These are phyloP conservation scores for Penicillium freii DNA, from an alignment of 2,329 filamentous ascomycete genomes.

Conservation along the genomic window DNA sequence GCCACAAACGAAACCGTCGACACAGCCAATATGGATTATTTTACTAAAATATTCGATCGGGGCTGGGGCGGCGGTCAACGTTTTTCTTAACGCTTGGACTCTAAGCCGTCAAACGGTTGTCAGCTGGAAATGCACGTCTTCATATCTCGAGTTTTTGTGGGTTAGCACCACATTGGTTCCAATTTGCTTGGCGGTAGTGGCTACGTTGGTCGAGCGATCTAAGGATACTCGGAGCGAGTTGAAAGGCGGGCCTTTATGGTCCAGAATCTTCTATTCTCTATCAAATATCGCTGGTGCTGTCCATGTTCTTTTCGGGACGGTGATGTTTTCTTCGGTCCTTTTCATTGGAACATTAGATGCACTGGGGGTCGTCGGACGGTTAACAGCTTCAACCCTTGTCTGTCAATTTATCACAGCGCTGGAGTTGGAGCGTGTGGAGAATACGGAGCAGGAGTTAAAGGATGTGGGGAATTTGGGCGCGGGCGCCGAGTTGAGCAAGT, in stretches of 20 bases:
- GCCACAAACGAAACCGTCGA: not conserved
- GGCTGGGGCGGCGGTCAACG: not conserved
- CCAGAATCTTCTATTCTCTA: not conserved
- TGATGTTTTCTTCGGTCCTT: not conserved
- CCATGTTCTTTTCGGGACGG: not conserved
- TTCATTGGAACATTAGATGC: not conserved
- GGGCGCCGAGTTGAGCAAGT: not conserved
- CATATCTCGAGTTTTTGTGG: not conserved
- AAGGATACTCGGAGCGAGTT: not conserved
- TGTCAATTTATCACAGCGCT: not conserved
- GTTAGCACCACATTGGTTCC: not conserved
- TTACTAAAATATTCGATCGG: not conserved
- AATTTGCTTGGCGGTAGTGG: not conserved
- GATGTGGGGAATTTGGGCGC: not conserved
- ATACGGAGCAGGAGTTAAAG: not conserved
- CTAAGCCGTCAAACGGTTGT: not conserved
- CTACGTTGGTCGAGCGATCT: not conserved
- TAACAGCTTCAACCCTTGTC: not conserved
- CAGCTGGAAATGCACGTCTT: not conserved
- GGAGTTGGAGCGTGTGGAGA: not conserved
- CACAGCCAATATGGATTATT: not conserved
- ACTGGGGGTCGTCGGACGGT: not conserved
- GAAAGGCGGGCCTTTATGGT: not conserved
- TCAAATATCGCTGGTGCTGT: not conserved
- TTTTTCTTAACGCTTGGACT: not conserved